Evolutionary conservation across 805 yeast genomes (phyloP).

Genomic region (Starmerella floricola): DNA sequence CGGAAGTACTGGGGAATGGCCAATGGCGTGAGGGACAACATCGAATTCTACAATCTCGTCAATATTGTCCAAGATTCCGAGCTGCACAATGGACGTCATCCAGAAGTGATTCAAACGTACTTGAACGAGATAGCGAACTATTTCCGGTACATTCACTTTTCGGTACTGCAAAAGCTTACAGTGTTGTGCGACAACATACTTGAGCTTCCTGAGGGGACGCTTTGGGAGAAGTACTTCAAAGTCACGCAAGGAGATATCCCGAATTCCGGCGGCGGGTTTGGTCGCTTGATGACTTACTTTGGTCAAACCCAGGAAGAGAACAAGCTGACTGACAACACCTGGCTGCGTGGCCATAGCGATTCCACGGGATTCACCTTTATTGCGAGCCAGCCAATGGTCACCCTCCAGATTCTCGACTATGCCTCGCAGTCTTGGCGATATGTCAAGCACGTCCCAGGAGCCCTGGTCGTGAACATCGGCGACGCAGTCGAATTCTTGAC

Average conservation of each 20-base stretch:
- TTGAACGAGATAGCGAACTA: conserved; percentile 34
- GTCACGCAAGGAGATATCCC: conserved; percentile 27
- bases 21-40: conserved; percentile 35
- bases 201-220: conserved; percentile 38
- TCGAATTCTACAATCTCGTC: conserved; percentile 36
- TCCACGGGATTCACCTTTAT: conserved; percentile 34
- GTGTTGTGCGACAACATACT: conserved; percentile 36
- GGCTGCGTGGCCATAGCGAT: conserved; percentile 41
- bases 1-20: conserved; percentile 39
- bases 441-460: conserved; percentile 30
- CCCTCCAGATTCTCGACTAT: conserved; percentile 33
- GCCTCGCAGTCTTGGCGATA: conserved; percentile 31
- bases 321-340: conserved; percentile 31
- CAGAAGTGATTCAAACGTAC: conserved; percentile 33
- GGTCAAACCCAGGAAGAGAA: conserved; percentile 28
- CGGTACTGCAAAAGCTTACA: conserved; percentile 31
- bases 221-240: conserved; percentile 32
- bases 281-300: conserved; percentile 32
- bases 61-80: conserved; percentile 32
- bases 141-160: conserved; percentile 32
- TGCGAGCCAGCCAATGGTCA: conserved; percentile 33
- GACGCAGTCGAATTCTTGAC: conserved; percentile 34
- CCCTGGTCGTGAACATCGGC: conserved; percentile 35
- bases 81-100: conserved; percentile 28
- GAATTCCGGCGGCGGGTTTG: conserved; percentile 34